Evolutionary conservation across 177 flowering plant genomes (phyloP).

Genomic region (Vitis hybrid): DNA sequence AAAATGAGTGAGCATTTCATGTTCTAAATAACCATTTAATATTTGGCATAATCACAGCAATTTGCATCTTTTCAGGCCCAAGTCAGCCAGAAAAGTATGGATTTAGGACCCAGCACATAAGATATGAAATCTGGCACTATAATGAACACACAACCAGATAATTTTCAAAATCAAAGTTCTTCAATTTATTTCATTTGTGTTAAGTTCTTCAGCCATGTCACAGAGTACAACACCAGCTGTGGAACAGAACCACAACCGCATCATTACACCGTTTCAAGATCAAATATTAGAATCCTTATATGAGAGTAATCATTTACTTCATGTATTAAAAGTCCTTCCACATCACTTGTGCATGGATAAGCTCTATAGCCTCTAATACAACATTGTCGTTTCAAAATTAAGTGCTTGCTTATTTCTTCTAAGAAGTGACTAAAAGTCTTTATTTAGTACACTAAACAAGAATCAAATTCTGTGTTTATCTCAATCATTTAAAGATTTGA

Average conservation of each 20-base stretch:
- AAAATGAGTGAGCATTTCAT: background rate
- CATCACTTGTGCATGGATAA: background rate
- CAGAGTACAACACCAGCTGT: background rate
- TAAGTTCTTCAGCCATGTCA: background rate
- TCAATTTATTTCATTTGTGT: background rate
- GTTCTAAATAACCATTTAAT: no score
- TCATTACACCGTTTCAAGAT: no score
- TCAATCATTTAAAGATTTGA: background rate
- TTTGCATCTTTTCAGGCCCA: background rate
- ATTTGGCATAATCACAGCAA: background rate
- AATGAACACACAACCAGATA: background rate
- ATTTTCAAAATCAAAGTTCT: background rate
- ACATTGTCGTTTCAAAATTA: background rate
- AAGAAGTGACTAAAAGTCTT: background rate
- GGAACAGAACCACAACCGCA: no score
- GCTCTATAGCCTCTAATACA: background rate
- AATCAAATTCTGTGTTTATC: background rate
- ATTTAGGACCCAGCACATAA: background rate
- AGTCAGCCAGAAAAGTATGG: conserved; percentile 1
- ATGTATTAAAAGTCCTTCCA: background rate
- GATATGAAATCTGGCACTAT: background rate
- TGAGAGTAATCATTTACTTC: background rate
- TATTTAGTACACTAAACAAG: background rate
- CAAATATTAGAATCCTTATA: no score
- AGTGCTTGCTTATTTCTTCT: background rate